These are phyloP conservation scores for Candida sanyaensis DNA, from an alignment of 1,139 yeast genomes.

Conservation along the genomic window DNA sequence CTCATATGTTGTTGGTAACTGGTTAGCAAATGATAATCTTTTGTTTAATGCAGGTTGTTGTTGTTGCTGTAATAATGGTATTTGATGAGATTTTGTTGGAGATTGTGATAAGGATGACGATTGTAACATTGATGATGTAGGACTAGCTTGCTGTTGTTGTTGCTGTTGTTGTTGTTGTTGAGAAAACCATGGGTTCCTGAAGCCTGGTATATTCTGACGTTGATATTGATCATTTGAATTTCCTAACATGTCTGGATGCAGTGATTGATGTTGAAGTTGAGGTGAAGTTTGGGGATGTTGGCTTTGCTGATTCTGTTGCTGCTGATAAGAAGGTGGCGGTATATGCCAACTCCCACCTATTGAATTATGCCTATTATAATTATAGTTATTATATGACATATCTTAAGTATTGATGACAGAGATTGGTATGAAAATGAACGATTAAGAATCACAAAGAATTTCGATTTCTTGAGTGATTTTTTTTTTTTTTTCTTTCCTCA, in stretches of 20 bases:
- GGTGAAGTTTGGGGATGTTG: constrained; percentile 10
- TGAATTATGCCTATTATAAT: constrained; percentile 40
- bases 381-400: constrained; percentile 20
- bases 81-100: constrained; percentile 30
- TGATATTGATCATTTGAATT: constrained; percentile 16
- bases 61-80: constrained; percentile 26
- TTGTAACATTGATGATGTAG: constrained; percentile 4
- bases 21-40: constrained; percentile 45
- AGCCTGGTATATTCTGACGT: constrained; percentile 25
- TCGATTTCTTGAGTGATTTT: constrained; percentile 3
- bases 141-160: constrained; percentile 6
- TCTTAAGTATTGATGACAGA: background rate
- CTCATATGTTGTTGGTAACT: constrained; percentile 56
- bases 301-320: constrained; percentile 14
- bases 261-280: constrained; percentile 16
- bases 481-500: background rate
- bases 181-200: constrained; percentile 50
- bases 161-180: constrained; percentile 18
- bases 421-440: background rate
- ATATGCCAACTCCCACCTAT: constrained; percentile 47
- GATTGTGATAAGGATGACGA: constrained; percentile 22
- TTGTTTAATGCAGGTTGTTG: constrained; percentile 29
- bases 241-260: constrained; percentile 11
- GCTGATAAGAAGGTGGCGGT: constrained; percentile 26
- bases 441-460: background rate